These are phyloP conservation scores for Arthromyces matolae DNA, from an alignment of 768 basidiomycete species.

Conservation along the genomic window DNA sequence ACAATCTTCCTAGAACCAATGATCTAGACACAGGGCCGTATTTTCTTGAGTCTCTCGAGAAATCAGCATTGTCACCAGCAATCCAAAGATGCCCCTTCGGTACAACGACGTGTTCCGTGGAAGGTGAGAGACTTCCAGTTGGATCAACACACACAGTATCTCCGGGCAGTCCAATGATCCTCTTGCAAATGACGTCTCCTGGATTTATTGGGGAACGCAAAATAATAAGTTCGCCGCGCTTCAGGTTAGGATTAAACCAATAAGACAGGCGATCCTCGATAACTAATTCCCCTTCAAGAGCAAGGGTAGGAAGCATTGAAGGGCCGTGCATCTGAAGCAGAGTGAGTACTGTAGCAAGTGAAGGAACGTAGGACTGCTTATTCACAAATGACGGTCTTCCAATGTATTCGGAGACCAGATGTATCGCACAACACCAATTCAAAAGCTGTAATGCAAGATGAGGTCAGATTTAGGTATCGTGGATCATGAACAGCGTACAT, in stretches of 20 bases:
- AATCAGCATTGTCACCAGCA: conserved; percentile 80
- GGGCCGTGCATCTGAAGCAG: conserved; percentile 58
- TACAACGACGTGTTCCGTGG: conserved; percentile 69
- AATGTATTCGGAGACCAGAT: conserved; percentile 62
- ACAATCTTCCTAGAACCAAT: conserved; percentile 64
- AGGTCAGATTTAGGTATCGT: neutral
- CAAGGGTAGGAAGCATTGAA: conserved; percentile 81
- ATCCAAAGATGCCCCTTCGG: conserved; percentile 91
- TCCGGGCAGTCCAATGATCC: conserved; percentile 85
- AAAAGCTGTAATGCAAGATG: conserved; percentile 34
- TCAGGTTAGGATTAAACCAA: conserved; percentile 47
- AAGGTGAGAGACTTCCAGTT: conserved; percentile 57
- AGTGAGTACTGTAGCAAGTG: conserved; percentile 3
- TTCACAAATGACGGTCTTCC: conserved; percentile 52
- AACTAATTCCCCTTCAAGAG: conserved; percentile 52
- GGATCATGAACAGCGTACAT: conserved; percentile 12
- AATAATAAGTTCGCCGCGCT: conserved; percentile 76
- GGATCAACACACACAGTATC: conserved; percentile 90
- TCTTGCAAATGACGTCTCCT: conserved; percentile 73
- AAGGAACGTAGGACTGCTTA: conserved; percentile 8
- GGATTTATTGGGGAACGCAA: conserved; percentile 70
- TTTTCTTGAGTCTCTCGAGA: conserved; percentile 83
- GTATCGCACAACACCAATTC: conserved; percentile 55
- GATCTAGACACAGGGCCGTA: conserved; percentile 91
- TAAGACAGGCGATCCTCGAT: conserved; percentile 60